Evolutionary conservation across 768 basidiomycete species (phyloP), one percentile per base, ranked within the genome.

Genomic region (Phlegmacium glaucopus): DNA sequence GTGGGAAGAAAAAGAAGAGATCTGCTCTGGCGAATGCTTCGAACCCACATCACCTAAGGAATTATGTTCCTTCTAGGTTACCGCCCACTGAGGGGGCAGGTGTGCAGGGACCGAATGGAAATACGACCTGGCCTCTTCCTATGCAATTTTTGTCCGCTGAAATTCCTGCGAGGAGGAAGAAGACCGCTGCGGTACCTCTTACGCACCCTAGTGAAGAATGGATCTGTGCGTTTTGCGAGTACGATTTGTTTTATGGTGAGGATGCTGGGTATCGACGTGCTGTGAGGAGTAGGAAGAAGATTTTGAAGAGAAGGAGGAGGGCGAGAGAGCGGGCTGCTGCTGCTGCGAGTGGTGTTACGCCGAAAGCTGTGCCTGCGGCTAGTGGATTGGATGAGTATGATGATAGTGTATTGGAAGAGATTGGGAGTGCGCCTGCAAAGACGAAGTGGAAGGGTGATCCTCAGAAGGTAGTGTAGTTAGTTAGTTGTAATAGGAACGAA

Each of bases 171-270:
- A 53, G 42, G 26, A 50, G 41, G 42, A 49, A 51, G 50, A 56
- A 52, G 45, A 53, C 22, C 44, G n/a, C 42, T 5, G 42, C 40
- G 6, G 43, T 44, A 36, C 48, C 54, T 38, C 64, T 83, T 44
- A 75, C 74, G 17, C 76, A 80, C 49, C 81, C 83, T 7, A 75
- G 68, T 28, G 92, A 96, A 17, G 95, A 97, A 64, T 96, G 90
- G 86, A 85, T 97, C 49, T 98, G 95, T 63, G 80, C 87, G 52
- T 89, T 87, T 58, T 98, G 95, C 72, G 95, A 98, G 69, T 94
- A 93, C 63, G 76, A 83, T 48, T 61, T 98, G 47, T 94, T 95
- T 65, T 98, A 87, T 62, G 91, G 92, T n/a, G 85, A 87, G 42
- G 87, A 87, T 34, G 48, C 67, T 45, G 77, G 73, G 45, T 85